These are phyloP conservation scores for Quercus tomentella DNA, from an alignment of 331 rosid genomes.

Conservation along the genomic window DNA sequence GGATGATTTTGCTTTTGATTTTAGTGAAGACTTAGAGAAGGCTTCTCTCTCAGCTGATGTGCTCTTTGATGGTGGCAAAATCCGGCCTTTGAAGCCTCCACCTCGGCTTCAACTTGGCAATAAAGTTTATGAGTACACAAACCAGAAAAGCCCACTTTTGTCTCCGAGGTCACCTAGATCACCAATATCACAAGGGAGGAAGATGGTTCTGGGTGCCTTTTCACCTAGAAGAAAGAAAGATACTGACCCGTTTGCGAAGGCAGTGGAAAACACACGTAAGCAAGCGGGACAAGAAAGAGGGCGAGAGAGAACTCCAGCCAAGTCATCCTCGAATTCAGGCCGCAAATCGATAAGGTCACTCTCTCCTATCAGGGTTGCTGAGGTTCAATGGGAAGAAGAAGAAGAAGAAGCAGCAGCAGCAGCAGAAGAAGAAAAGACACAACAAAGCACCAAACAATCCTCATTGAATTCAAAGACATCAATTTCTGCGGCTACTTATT, in stretches of 20 bases:
- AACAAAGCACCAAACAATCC: constrained; percentile 7
- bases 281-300: constrained; percentile 41
- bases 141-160: constrained; percentile 15
- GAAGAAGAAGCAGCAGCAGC: constrained; percentile 38
- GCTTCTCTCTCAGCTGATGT: constrained; percentile 76
- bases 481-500: not conserved
- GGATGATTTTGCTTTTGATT: constrained; percentile 57
- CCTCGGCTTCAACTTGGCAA: not conserved
- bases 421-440: constrained; percentile 14
- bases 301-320: constrained; percentile 38
- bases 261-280: not conserved
- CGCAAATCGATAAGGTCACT: constrained; percentile 57
- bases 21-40: constrained; percentile 33
- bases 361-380: constrained; percentile 61
- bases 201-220: constrained; percentile 21
- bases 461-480: constrained; percentile 11
- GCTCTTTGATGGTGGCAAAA: constrained; percentile 68
- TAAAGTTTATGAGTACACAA: not conserved
- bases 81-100: constrained; percentile 49
- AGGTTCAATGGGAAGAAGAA: constrained; percentile 46
- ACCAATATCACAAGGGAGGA: constrained; percentile 21
- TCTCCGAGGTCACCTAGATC: constrained; percentile 22
- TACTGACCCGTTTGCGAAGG: not conserved
- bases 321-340: constrained; percentile 32
- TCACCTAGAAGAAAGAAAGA: constrained; percentile 24